Base-by-base conservation (phyloP, 805 yeast species). In the Barnettozyma californica region DNA sequence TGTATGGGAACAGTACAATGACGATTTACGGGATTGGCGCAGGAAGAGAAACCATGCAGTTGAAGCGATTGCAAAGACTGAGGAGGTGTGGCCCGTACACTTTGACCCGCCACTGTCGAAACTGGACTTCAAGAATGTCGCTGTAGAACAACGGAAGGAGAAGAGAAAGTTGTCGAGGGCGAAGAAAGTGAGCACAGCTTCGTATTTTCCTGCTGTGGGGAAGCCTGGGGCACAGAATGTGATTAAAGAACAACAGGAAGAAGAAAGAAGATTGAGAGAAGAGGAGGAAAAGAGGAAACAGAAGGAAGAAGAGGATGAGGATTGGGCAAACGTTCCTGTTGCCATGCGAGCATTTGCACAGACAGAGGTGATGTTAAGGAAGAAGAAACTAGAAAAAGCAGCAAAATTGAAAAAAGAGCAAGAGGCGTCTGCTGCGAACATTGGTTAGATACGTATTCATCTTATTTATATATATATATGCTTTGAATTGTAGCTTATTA, bases 1-100 rank as follows among this genome's bases (percentile, higher is more conserved):
- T 66, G 98, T 92, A 2, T 94, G 98, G 98, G 97, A 91, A 58
- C 69, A 87, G 47, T 92, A 80, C 63, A 83, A 85, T 55, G 97
- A 92, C 46, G 98, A 94, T 63, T 60, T 91, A 44, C 83, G 80
- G 53, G 88, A 88, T 31, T 94, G 97, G 96, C 80, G 81, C 58
- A 62, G 53, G 1, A 67, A 72, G 59, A 70, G 95, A 18, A 67
- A 66, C 35, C 63, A 72, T 48, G 97, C 96, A 0, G 85, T 75
- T 50, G 46, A 75, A 64, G 58, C 65, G 10, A 62, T 81, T n/a
- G 66, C 68, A 18, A 56, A 60, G 39, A 66, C 70, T 1, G 64
- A 66, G 20, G 78, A 74, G 33, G 59, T 67, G 44, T 85, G 92
- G 92, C 92, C 91, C 0, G 60, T 60, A 3, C 78, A 76, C 46